Base-by-base conservation (phyloP, 441 rosid genomes). In the Pelargonium citronellum region DNA sequence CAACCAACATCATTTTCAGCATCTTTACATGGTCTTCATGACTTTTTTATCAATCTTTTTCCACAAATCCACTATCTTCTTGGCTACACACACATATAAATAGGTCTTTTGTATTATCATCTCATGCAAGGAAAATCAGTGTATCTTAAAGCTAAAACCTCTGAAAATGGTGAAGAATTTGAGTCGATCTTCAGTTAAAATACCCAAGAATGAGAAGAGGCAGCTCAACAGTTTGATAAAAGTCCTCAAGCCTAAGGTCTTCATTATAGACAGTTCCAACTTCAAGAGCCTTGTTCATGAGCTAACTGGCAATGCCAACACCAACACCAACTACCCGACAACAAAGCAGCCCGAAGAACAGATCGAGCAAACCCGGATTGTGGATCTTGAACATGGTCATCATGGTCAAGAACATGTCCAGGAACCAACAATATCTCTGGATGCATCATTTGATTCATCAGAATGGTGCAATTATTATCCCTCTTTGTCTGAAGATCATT, bases 211-310 rank as follows among this genome's bases (percentile, higher is more conserved):
- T 7, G 71, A 71, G 4, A 71, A 71, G 17, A 74, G 57, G 69
- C 79, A 66, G 67, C 67, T 75, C 49, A 66, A 61, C 68, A 74
- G 67, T 46, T 70, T 71, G 75, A 71, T 76, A 24, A 70, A 68
- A 43, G 78, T 74, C 13, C 68, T 79, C 72, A 60, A 75, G 24
- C 87, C 86, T 2, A 74, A 79, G 43, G 86, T 82, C 7, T 80
- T 78, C 74, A 84, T 80, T 27, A 79, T 81, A 2, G 83, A 84
- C 34, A 53, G 1, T 63, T 69, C 74, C 43, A 64, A 71, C 75
- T 84, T 84, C 82, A 80, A 75, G 80, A 67, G 63, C 5, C 83
- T 84, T 19, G 86, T 84, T 74, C 87, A 84, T 65, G 73, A 79
- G 17, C 73, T 84, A 3, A 82, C 86, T 3, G 81, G 87, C 24